Evolutionary conservation across 1,284 basidiomycete species (phyloP), one percentile per base, ranked within the genome.

Genomic region (Fomes fomentarius): DNA sequence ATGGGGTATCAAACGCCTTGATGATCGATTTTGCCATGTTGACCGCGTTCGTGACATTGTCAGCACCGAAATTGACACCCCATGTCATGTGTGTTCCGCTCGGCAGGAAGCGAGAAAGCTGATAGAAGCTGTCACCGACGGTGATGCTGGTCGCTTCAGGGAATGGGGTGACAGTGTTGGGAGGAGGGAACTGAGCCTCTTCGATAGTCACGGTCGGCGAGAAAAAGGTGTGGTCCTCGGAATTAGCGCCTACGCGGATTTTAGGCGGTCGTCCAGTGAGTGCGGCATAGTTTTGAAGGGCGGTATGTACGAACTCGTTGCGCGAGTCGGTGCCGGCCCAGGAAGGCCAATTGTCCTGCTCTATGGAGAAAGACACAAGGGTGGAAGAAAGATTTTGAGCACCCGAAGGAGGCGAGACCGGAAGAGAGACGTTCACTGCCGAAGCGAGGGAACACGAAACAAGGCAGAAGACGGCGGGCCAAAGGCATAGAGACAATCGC

Each of bases 311-410:
- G 67, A 85, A 87, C 15, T 76, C 53, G 62, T 87, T 87, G 35
- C 69, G 70, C 3, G 74, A 66, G 11, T 72, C 69, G 1, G 71
- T 75, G 11, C 86, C 85, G 12, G 69, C 69, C 85, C 85, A 89
- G 56, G 85, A 83, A 12, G 75, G 73, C 84, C 84, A 88, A 14
- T 81, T 71, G 61, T 88, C 85, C 64, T 86, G 81, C 65, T 87
- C 86, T 49, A 89, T 79, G n/a, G 84, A 88, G 58, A 87, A 77
- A 0, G 82, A 84, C 25, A 88, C 62, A 14, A 85, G 71, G 3
- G 80, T 68, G 1, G 33, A 61, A 41, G 54, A 53, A 7, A 71
- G 64, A 1, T 51, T 53, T 35, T 66, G 63, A 5, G 68, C 58
- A 22, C 52, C 54, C n/a, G 48, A 53, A 0, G 70, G 63, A 9